Evolutionary conservation across 2,329 filamentous ascomycete genomes (phyloP).

Genomic region (Endocalyx cinctus): DNA sequence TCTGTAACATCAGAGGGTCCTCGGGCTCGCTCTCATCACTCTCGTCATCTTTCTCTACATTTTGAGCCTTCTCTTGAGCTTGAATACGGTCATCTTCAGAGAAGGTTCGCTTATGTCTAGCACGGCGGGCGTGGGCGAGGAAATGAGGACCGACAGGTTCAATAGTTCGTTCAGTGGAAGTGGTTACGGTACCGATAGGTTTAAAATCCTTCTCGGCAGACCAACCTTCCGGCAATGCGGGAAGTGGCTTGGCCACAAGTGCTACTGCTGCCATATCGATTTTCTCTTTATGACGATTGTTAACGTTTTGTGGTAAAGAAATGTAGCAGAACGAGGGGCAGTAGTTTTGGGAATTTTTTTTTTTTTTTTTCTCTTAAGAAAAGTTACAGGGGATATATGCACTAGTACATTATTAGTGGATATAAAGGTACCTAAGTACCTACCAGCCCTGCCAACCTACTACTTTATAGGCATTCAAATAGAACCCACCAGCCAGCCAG

Average conservation of each 20-base stretch:
- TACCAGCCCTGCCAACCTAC: too few relatives aligned
- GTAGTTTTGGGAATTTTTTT: slow-evolving; percentile 9
- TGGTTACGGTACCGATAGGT: slow-evolving; percentile 69
- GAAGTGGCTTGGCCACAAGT: slow-evolving; percentile 62
- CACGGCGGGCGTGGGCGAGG: slow-evolving; percentile 91
- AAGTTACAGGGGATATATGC: too few relatives aligned
- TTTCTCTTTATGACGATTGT: too few relatives aligned
- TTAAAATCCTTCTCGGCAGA: slow-evolving; percentile 89
- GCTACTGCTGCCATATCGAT: slow-evolving; percentile 68
- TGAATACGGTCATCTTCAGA: slow-evolving; percentile 98
- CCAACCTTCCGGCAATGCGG: slow-evolving; percentile 76
- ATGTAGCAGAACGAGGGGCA: slow-evolving; percentile 13
- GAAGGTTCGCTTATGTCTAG: slow-evolving; percentile 95
- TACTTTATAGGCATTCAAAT: too few relatives aligned
- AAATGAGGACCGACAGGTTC: slow-evolving; percentile 98
- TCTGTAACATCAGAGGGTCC: slow-evolving; percentile 84
- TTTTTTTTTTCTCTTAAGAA: slow-evolving; percentile 7
- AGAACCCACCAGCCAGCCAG: too few relatives aligned
- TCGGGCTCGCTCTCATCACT: slow-evolving; percentile 92
- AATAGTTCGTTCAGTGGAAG: slow-evolving; percentile 77
- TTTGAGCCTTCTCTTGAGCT: slow-evolving; percentile 91
- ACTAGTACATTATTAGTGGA: too few relatives aligned
- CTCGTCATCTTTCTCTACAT: slow-evolving; percentile 84
- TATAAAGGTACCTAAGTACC: too few relatives aligned
- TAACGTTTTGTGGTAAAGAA: too few relatives aligned